Evolutionary conservation across 2,329 filamentous ascomycete species (phyloP).

Genomic region (Ophiostoma triangulosporum): DNA sequence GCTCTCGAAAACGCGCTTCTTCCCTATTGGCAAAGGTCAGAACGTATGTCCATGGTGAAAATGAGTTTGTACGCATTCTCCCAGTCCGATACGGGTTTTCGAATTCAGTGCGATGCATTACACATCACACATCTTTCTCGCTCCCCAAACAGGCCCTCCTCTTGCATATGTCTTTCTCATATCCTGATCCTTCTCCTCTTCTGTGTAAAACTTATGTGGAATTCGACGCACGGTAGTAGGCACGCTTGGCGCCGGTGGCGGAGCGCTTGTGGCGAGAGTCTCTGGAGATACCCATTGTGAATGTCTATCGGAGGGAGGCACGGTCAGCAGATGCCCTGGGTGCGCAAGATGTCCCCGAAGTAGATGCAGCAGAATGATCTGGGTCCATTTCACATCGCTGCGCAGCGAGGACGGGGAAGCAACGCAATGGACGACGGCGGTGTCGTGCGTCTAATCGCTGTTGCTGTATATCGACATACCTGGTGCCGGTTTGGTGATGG

Average conservation of each 20-base stretch:
- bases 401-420: neutral
- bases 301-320: constrained; percentile 41
- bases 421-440: neutral
- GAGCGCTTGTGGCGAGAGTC: constrained; percentile 99
- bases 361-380: neutral
- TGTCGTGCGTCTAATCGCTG: neutral
- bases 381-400: neutral
- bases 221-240: constrained; percentile 67
- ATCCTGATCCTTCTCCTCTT: neutral
- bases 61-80: constrained; percentile 9
- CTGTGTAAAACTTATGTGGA: neutral
- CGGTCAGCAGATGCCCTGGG: neutral
- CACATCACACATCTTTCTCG: neutral
- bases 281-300: constrained; percentile 99
- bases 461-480: constrained; percentile 7
- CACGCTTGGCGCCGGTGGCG: constrained; percentile 95
- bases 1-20: constrained; percentile 99
- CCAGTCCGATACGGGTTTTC: constrained; percentile 52
- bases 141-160: neutral
- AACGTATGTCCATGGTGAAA: constrained; percentile 44
- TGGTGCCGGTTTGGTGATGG: constrained; percentile 12
- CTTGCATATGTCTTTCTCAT: neutral
- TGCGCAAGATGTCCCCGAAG: neutral
- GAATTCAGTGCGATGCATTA: constrained; percentile 21
- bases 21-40: constrained; percentile 64